phyloP scores from a whole-genome alignment of 2,329 filamentous ascomycete species.

The Verticillium nonalfalfae region DNA sequence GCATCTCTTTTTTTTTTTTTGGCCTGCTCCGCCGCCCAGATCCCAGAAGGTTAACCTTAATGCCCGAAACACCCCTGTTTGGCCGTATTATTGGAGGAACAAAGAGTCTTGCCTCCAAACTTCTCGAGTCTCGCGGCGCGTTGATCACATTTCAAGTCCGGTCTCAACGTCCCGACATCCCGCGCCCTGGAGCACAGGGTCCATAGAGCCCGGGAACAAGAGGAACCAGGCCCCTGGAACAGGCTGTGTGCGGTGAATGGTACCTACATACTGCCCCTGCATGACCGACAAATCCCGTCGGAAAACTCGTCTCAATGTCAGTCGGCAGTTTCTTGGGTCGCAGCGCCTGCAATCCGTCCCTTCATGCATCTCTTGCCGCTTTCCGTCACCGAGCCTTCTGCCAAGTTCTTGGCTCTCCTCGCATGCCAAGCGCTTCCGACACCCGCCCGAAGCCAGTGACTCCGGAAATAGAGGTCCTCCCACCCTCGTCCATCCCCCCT shows the following conservation, averaged over 20 bases:
- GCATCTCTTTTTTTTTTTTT: not conserved
- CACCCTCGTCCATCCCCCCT: too few relatives aligned
- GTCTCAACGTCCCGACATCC: not conserved
- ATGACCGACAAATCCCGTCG: not conserved
- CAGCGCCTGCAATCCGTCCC: not conserved
- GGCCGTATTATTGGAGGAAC: not conserved
- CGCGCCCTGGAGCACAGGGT: not conserved
- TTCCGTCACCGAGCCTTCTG: not conserved
- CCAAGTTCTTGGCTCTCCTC: slow-evolving; percentile 20
- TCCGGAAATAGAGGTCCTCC: slow-evolving; percentile 22
- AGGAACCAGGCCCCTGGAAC: not conserved
- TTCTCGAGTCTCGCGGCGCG: not conserved
- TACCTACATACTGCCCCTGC: not conserved
- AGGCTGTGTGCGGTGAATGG: not conserved
- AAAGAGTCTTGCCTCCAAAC: not conserved
- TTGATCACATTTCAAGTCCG: not conserved
- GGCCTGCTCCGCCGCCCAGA: not conserved
- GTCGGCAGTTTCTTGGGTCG: not conserved
- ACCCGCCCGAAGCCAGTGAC: slow-evolving; percentile 21
- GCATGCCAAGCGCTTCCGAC: slow-evolving; percentile 31
- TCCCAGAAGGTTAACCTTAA: not conserved
- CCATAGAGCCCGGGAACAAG: not conserved
- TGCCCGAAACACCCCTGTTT: not conserved
- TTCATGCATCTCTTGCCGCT: not conserved
- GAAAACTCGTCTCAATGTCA: not conserved